phyloP scores from a whole-genome alignment of 2,329 filamentous ascomycete genomes.

The Exserohilum turcica region DNA sequence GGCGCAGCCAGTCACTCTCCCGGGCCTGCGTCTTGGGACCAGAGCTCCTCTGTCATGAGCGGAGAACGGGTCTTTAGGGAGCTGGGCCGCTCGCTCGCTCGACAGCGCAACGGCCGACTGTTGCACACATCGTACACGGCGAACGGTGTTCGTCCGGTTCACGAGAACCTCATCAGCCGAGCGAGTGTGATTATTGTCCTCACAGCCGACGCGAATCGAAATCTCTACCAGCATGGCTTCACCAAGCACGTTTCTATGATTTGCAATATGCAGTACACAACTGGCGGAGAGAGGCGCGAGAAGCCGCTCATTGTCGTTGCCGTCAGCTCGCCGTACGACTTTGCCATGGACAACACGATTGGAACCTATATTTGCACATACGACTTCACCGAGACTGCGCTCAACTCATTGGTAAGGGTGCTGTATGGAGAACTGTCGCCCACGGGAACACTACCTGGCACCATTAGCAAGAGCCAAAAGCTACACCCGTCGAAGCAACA shows the following conservation, averaged over 20 bases:
- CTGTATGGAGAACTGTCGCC: constrained; percentile 75
- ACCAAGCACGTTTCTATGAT: constrained; percentile 97
- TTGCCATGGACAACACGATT: constrained; percentile 88
- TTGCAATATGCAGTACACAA: constrained; percentile 77
- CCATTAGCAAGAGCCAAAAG: constrained; percentile 84
- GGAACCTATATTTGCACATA: constrained; percentile 95
- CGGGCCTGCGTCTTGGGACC: constrained; percentile 62
- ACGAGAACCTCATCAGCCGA: constrained; percentile 88
- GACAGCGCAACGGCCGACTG: constrained; percentile 82
- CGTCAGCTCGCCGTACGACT: constrained; percentile 95
- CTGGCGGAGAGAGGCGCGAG: constrained; percentile 71
- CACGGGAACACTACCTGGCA: constrained; percentile 66
- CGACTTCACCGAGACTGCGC: constrained; percentile 91
- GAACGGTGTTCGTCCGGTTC: constrained; percentile 87
- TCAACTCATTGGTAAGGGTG: constrained; percentile 81
- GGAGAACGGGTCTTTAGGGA: constrained; percentile 93
- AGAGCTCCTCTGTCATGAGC: constrained; percentile 74
- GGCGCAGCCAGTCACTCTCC: constrained; percentile 57
- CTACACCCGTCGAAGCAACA: constrained; percentile 87
- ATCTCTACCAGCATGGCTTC: constrained; percentile 91
- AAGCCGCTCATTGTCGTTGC: constrained; percentile 90
- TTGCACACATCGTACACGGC: constrained; percentile 95
- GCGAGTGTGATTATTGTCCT: constrained; percentile 88
- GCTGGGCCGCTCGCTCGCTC: constrained; percentile 82
- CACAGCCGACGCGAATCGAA: constrained; percentile 91